These are phyloP conservation scores for Coemansia sp. DNA, from an alignment of 192 early-diverging fungal genomes.

Conservation along the genomic window DNA sequence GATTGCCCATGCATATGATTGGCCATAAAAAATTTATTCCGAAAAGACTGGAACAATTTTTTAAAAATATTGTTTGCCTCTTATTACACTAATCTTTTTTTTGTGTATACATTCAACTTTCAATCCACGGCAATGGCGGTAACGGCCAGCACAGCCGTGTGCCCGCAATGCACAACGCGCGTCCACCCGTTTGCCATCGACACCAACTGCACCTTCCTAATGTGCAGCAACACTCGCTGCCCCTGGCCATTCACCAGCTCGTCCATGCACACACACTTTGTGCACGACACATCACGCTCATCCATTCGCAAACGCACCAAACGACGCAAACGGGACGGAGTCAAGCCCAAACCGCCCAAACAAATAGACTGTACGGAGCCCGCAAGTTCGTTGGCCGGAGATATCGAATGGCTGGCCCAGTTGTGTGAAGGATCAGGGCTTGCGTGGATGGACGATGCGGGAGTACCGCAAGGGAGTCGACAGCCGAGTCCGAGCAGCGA, in stretches of 20 bases:
- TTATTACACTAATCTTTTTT: no score
- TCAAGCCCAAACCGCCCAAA: no score
- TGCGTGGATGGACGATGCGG: constrained; percentile 30
- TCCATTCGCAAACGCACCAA: constrained; percentile 47
- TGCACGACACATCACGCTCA: constrained; percentile 35
- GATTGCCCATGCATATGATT: no score
- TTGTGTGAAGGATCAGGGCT: constrained; percentile 12
- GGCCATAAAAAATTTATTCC: no score
- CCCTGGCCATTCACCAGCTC: constrained; percentile 45
- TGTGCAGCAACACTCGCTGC: constrained; percentile 43
- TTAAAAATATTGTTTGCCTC: no score
- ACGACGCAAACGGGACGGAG: constrained; percentile 22
- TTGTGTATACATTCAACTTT: no score
- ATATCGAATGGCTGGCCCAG: constrained; percentile 28
- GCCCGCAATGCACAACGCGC: constrained; percentile 34
- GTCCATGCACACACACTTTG: constrained; percentile 36
- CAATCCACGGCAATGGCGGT: no score
- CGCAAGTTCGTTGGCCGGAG: neutral
- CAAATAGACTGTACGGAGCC: no score
- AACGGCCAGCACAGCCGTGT: constrained; percentile 1
- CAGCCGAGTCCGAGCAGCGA: constrained; percentile 33
- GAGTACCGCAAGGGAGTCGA: constrained; percentile 33
- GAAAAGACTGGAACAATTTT: no score
- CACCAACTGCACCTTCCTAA: constrained; percentile 48
- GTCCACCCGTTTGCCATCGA: constrained; percentile 38